Evolutionary conservation across 2,329 filamentous ascomycete genomes (phyloP), one percentile per base, ranked within the genome.

Genomic region (Didymella lethalis): DNA sequence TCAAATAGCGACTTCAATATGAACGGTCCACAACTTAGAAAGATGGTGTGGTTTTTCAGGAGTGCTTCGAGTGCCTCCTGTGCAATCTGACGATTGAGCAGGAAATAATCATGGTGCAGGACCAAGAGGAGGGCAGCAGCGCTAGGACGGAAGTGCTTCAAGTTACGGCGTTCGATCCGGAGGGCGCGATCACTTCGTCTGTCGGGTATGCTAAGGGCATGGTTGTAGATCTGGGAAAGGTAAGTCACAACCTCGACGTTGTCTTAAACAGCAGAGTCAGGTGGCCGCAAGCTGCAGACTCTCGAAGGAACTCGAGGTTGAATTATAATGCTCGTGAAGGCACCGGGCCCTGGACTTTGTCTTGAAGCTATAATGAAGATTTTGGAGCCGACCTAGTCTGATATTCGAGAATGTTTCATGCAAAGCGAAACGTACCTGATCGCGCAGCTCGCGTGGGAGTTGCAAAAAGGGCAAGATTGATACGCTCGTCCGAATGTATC

Each of bases 381-480:
- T 7, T 7, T 20, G 18, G 20, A 40, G n/a, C 36, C 18, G 18
- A 20, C 18, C 18, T 40, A 4, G n/a, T 40, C 36, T 40, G 18
- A 3, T 40, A 10, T 20, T 40, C 8, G 14, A 40, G 18, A 18
- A 11, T 40, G n/a, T 40, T 48, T 26, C 12, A 23, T 46, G 36
- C 6, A 29, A 51, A 46, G 41, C 45, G 20, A 28, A 28, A 60
- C 60, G 18, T 61, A 73, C 73, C 62, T 73, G 68, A 59, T 78
- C 73, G n/a, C 76, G 72, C 25, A 78, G 67, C 60, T 78, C 76
- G 43, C 73, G 67, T 12, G 76, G 76, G 12, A 78, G 66, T 7
- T 57, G 48, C 12, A 77, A 63, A 48, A 78, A 75, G 7, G 72
- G 69, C 47, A 72, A 74, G 28, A 62, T 20, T 18, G 59, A 57